phyloP scores from a whole-genome alignment of 2,329 filamentous ascomycete species.

The Colletotrichum eremochloae region DNA sequence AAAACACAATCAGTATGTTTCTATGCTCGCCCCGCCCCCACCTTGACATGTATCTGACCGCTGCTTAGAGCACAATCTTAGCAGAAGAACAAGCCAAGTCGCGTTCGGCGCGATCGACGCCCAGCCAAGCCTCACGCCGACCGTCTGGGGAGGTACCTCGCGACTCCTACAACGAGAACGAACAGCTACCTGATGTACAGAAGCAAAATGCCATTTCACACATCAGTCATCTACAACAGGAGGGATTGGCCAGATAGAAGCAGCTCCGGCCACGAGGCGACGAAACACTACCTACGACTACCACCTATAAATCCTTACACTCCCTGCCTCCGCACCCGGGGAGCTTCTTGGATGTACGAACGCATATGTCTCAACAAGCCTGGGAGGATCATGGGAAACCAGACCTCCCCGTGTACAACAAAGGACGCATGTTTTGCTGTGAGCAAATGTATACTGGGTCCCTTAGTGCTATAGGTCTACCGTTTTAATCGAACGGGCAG shows the following conservation, averaged over 20 bases:
- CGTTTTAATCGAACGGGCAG: background rate
- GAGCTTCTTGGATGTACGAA: background rate
- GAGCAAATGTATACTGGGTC: slow-evolving; percentile 12
- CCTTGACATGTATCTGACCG: background rate
- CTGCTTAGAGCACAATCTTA: background rate
- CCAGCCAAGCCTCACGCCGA: slow-evolving; percentile 13
- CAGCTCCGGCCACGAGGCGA: background rate
- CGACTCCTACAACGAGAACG: slow-evolving; percentile 15
- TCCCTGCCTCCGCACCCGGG: background rate
- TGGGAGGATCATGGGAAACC: no score
- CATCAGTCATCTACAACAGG: slow-evolving; percentile 34
- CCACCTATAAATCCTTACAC: background rate
- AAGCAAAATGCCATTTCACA: slow-evolving; percentile 33
- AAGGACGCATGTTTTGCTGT: background rate
- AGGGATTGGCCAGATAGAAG: slow-evolving; percentile 36
- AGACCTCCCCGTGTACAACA: background rate
- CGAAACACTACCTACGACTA: background rate
- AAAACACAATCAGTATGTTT: slow-evolving; percentile 25
- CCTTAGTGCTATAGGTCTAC: slow-evolving; percentile 21
- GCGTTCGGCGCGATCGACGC: slow-evolving; percentile 23
- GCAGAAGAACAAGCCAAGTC: slow-evolving; percentile 19
- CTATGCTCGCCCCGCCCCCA: background rate
- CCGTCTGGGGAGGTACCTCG: slow-evolving; percentile 18
- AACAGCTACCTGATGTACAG: slow-evolving; percentile 14
- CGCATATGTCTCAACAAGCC: background rate